These are phyloP conservation scores for Aspergillus sp. DNA, from an alignment of 2,329 filamentous ascomycete genomes.

Conservation along the genomic window DNA sequence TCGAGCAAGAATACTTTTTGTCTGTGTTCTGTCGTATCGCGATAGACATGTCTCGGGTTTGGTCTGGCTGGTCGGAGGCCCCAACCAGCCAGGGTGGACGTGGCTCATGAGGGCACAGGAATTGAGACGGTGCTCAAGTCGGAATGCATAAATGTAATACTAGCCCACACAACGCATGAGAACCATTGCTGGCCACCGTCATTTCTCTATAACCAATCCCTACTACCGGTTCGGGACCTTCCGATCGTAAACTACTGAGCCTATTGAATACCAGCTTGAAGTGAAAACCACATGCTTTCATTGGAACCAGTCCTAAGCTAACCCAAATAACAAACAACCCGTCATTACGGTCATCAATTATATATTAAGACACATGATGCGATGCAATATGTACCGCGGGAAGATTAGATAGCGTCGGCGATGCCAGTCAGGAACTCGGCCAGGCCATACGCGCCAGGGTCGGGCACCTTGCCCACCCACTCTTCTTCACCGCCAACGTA, in stretches of 20 bases:
- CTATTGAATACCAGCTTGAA: too few relatives aligned
- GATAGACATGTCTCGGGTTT: not conserved
- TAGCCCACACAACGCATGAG: not conserved
- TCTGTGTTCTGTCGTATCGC: not conserved
- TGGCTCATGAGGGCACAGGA: not conserved
- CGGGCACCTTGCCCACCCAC: conserved; percentile 70
- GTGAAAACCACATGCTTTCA: not conserved
- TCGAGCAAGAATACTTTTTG: not conserved
- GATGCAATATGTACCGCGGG: conserved; percentile 26
- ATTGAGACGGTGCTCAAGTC: not conserved
- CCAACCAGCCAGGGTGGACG: not conserved
- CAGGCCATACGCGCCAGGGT: conserved; percentile 76
- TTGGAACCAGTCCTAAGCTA: not conserved
- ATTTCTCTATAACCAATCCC: too few relatives aligned
- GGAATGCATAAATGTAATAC: not conserved
- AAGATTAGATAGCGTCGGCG: conserved; percentile 51
- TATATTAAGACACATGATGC: conserved; percentile 8
- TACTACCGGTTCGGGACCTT: too few relatives aligned
- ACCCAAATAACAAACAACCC: not conserved
- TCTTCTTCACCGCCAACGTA: conserved; percentile 69
- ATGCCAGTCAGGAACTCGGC: conserved; percentile 80
- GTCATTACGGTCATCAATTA: conserved; percentile 11
- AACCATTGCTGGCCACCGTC: too few relatives aligned
- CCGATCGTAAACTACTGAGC: too few relatives aligned
- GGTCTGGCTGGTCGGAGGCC: not conserved